These are phyloP conservation scores for Cadophora gregata DNA, from an alignment of 2,329 filamentous ascomycete genomes.

Conservation along the genomic window DNA sequence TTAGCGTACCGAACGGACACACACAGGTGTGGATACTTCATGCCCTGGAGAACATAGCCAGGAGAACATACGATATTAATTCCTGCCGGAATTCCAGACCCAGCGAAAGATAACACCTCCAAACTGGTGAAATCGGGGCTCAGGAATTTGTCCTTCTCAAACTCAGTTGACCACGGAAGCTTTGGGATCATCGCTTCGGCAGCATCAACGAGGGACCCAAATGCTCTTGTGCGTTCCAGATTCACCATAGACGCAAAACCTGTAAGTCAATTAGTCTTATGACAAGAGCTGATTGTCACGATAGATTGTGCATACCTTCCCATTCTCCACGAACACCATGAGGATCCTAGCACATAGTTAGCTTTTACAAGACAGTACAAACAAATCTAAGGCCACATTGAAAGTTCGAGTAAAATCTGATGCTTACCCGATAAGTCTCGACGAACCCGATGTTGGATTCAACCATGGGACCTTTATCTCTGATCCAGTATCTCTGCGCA, in stretches of 20 bases:
- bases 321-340: constrained; percentile 82
- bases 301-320: constrained; percentile 62
- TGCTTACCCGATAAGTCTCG: constrained; percentile 70
- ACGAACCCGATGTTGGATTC: constrained; percentile 83
- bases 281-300: not conserved
- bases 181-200: constrained; percentile 86
- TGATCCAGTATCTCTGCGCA: constrained; percentile 81
- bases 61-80: constrained; percentile 59
- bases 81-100: constrained; percentile 67
- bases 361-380: not conserved
- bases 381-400: not conserved
- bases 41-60: not conserved
- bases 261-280: constrained; percentile 20
- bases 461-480: constrained; percentile 79
- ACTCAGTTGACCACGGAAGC: constrained; percentile 84
- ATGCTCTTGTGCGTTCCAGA: constrained; percentile 86
- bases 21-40: not conserved
- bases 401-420: not conserved
- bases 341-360: constrained; percentile 58
- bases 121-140: constrained; percentile 95
- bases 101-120: constrained; percentile 85
- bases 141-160: constrained; percentile 95
- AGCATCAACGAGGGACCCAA: constrained; percentile 81
- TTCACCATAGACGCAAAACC: constrained; percentile 83
- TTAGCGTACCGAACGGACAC: not conserved